Evolutionary conservation across 2,329 filamentous ascomycete species (phyloP).

Genomic region (Pseudogymnoascus sp.): DNA sequence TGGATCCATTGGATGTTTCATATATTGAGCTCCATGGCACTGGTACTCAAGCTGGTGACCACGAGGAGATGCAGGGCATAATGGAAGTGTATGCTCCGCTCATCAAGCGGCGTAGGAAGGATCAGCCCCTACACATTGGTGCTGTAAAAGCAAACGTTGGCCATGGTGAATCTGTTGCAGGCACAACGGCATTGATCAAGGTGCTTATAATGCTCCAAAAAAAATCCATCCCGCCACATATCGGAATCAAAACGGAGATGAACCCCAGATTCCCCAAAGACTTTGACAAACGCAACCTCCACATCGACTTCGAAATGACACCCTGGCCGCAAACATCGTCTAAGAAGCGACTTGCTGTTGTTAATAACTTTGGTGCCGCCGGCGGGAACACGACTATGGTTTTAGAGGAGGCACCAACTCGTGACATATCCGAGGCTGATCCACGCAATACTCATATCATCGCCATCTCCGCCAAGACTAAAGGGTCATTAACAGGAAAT

Average conservation of each 20-base stretch:
- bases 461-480: conserved; percentile 39
- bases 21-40: conserved; percentile 75
- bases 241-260: conserved; percentile 27
- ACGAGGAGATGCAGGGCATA: conserved; percentile 61
- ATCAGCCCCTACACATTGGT: conserved; percentile 46
- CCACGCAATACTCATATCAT: conserved; percentile 34
- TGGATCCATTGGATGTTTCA: conserved; percentile 63
- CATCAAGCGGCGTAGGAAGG: conserved; percentile 33
- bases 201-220: conserved; percentile 24
- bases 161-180: conserved; percentile 22
- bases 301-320: conserved; percentile 13
- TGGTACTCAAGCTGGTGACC: conserved; percentile 45
- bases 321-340: conserved; percentile 22
- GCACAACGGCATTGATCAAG: conserved; percentile 24
- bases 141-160: conserved; percentile 20
- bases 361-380: conserved; percentile 42
- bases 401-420: conserved; percentile 20
- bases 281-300: conserved; percentile 34
- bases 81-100: conserved; percentile 49
- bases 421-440: conserved; percentile 31
- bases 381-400: conserved; percentile 21
- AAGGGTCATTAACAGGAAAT: conserved; percentile 14
- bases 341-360: conserved; percentile 30
- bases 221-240: conserved; percentile 22
- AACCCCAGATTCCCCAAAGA: conserved; percentile 23